Base-by-base conservation (phyloP, 73 alveolate species). In the Paramecium octaurelia region DNA sequence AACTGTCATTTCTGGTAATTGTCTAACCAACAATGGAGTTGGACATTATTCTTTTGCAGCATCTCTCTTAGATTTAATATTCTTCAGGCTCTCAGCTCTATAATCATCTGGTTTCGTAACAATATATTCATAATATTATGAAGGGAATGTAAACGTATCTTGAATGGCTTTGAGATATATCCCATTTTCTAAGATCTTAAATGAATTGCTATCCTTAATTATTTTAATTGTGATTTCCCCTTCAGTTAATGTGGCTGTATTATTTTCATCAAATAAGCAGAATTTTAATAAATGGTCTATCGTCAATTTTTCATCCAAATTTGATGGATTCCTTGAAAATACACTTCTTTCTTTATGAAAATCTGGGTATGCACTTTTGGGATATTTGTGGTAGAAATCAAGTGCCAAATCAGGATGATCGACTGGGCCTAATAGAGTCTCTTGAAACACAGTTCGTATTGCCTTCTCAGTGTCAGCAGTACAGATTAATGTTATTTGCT, bases 271-370 rank as follows among this genome's bases (percentile, higher is more conserved):
- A 46, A 89, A 89, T 89, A 89, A 44, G 5, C 59, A 21, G 21
- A 89, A 89, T 34, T 58, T 71, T 14, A 89, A 70, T 35, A 89
- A 71, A 14, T 77, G 86, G 18, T 89, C 94, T 16, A 89, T 83
- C 10, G 86, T 83, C 3, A 83, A 86, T 86, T 57, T 86, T 86
- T 86, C 83, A 54, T 86, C 64, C 8, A 86, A 58, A 46, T 70
- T 70, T 44, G 48, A 38, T 11, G 92, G 86, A 70, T 70, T 83
- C 24, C 94, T 64, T 21, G 94, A 89, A 16, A 89, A 70, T 20
- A 89, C 75, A 43, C 89, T 35, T 71, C 94, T 89, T 69, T 89
- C 94, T 76, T 89, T 89, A 43, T 70, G 88, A 85, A 89, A 89
- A 38, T 89, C 94, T 18, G 94, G 94, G 35, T 71, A 89, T 2